Conservation (phyloP, 257 asterid species). For the Gentiana straminea region DNA sequence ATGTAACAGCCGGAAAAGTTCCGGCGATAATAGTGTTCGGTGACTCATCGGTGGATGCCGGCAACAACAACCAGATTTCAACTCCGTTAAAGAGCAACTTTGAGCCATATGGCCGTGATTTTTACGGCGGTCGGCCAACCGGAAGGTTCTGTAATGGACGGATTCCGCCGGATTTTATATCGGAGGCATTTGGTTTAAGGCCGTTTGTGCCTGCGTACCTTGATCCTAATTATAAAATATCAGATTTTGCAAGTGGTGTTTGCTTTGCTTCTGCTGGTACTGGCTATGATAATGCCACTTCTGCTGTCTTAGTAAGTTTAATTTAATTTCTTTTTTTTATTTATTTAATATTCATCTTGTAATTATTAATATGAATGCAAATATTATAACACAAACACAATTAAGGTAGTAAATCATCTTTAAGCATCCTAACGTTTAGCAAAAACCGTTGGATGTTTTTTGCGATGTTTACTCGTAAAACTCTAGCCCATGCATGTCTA, state of each 20-base stretch:
- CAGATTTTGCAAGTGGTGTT: slow-evolving; percentile 74
- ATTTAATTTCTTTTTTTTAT: too few species aligned
- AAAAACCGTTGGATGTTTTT: too few species aligned
- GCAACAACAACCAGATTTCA: slow-evolving; percentile 70
- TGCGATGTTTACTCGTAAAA: too few species aligned
- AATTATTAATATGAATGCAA: too few species aligned
- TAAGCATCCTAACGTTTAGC: too few species aligned
- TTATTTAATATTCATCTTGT: too few species aligned
- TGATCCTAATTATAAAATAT: slow-evolving; percentile 48
- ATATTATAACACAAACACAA: too few species aligned
- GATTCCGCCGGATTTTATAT: slow-evolving; percentile 73
- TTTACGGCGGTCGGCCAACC: slow-evolving; percentile 56
- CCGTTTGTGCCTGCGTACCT: slow-evolving; percentile 86
- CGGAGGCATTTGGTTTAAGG: slow-evolving; percentile 67
- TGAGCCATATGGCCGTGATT: slow-evolving; percentile 86
- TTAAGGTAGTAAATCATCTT: too few species aligned
- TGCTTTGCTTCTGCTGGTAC: slow-evolving; percentile 94
- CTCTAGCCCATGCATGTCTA: too few species aligned
- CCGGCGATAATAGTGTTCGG: slow-evolving; percentile 91
- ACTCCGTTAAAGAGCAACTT: slow-evolving; percentile 75
- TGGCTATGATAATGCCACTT: slow-evolving; percentile 70
- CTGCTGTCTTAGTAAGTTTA: slow-evolving; percentile 68
- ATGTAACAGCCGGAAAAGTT: slow-evolving; percentile 17
- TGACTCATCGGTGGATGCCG: slow-evolving; percentile 85
- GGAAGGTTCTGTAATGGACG: slow-evolving; percentile 87